Base-by-base conservation (phyloP, 192 early-diverging fungal genomes). In the Backusella morwellensis region DNA sequence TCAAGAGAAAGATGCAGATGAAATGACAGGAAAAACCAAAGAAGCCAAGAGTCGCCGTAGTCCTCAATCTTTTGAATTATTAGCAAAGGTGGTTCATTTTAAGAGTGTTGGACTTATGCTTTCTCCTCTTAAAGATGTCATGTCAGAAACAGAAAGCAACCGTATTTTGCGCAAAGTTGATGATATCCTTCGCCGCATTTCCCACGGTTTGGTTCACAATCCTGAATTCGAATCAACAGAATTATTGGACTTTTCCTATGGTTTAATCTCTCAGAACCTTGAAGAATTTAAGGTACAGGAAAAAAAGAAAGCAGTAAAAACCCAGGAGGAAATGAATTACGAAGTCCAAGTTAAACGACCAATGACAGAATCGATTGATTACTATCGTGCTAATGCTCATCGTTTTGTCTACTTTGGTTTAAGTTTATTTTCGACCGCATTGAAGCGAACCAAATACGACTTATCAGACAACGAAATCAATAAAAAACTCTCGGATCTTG, bases 351-450 rank as follows among this genome's bases (percentile, higher is more conserved):
- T 92, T 19, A 91, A 90, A 73, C 87, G 94, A 21, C 88, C 91
- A 35, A 82, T 86, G 5, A 41, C 78, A 7, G 87, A 87, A 47
- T 82, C 92, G 54, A 81, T 90, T n/a, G 93, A 94, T 70, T 93
- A 94, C 72, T 93, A 94, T 80, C 87, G 91, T 35, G 89, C 89
- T 6, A 98, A 99, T 71, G 94, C 93, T 6, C 91, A 97, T 75
- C 84, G 93, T 8, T 98, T 99, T 84, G 93, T 98, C 56, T 89
- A 94, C 68, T 99, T 99, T 89, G 97, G 97, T 0, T 80, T 99
- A 23, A 87, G 88, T n/a, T 84, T 99, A 12, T 86, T 99, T 70
- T 85, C 94, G 34, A 84, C 89, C 0, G 89, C 90, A 0, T 78
- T 99, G 38, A 82, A 85, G 50, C 86, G 82, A 63, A 86, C 87